Conservation (phyloP, 805 yeast species). For the Monosporozyma siamensis region DNA sequence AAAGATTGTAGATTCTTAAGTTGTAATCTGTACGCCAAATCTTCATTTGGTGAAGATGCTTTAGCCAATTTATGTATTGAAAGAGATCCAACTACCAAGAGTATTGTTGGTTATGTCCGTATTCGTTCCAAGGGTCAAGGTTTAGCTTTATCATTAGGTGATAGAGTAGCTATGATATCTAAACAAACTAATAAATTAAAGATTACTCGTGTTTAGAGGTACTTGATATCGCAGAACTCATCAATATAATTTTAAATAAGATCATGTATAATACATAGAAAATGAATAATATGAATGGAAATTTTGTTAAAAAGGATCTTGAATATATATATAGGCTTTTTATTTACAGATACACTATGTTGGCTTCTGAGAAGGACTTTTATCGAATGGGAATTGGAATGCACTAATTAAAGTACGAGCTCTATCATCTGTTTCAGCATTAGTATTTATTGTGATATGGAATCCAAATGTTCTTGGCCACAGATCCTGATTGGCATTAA, state of each 20-base stretch:
- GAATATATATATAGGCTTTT: background rate
- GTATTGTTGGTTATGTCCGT: slow-evolving; percentile 87
- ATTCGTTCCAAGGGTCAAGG: slow-evolving; percentile 98
- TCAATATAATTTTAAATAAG: background rate
- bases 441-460: slow-evolving; percentile 74
- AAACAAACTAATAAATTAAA: slow-evolving; percentile 40
- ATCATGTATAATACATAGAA: background rate
- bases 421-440: slow-evolving; percentile 83
- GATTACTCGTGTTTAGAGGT: slow-evolving; percentile 24
- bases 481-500: slow-evolving; percentile 79
- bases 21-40: slow-evolving; percentile 86
- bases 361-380: background rate
- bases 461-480: slow-evolving; percentile 85
- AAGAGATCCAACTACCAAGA: slow-evolving; percentile 53
- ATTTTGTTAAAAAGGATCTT: background rate
- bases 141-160: slow-evolving; percentile 88
- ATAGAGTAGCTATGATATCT: slow-evolving; percentile 79
- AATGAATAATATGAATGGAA: background rate
- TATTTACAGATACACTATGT: background rate
- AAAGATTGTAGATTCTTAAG: slow-evolving; percentile 73
- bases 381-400: slow-evolving; percentile 64
- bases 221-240: background rate
- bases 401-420: slow-evolving; percentile 81
- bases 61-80: slow-evolving; percentile 93
- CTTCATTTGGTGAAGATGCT: slow-evolving; percentile 96